Percentiles rank a stretch among this genome's conserved stretches.
Evolutionary conservation across 139 green algal genomes (phyloP).

Genomic region (Marvania coccoides): DNA sequence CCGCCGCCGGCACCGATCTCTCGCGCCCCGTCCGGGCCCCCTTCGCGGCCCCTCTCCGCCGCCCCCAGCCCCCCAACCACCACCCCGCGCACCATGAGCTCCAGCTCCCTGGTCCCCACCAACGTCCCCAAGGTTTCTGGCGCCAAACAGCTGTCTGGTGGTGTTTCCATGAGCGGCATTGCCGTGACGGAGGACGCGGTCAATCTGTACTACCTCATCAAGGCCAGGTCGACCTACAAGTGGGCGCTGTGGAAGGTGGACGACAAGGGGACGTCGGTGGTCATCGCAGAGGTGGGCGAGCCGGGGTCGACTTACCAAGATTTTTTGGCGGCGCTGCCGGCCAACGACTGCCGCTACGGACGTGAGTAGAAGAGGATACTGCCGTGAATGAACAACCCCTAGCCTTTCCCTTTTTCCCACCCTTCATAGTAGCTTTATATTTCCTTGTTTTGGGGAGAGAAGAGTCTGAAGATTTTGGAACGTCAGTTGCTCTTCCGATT

Average conservation of each 20-base stretch:
- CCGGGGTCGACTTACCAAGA: constrained; percentile 52
- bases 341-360: constrained; percentile 70
- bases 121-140: constrained; percentile 50
- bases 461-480: too few species aligned
- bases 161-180: constrained; percentile 81
- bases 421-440: too few species aligned
- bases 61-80: not conserved
- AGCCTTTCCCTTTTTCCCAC: too few species aligned
- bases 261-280: constrained; percentile 52
- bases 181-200: constrained; percentile 62
- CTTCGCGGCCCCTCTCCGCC: not conserved
- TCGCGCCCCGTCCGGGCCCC: not conserved
- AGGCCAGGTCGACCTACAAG: constrained; percentile 58
- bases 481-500: too few species aligned
- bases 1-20: not conserved
- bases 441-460: too few species aligned
- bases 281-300: constrained; percentile 59
- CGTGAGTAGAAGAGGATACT: constrained; percentile 27
- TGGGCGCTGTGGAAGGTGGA: constrained; percentile 79
- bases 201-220: constrained; percentile 82
- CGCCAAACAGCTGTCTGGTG: constrained; percentile 2
- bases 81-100: not conserved
- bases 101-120: constrained; percentile 4
- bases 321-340: constrained; percentile 57
- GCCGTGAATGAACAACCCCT: not conserved